A percentile compares a stretch with the other conserved stretches of the same genome.
phyloP scores from a whole-genome alignment of 73 alveolate species.

The Effrenium voratum region DNA sequence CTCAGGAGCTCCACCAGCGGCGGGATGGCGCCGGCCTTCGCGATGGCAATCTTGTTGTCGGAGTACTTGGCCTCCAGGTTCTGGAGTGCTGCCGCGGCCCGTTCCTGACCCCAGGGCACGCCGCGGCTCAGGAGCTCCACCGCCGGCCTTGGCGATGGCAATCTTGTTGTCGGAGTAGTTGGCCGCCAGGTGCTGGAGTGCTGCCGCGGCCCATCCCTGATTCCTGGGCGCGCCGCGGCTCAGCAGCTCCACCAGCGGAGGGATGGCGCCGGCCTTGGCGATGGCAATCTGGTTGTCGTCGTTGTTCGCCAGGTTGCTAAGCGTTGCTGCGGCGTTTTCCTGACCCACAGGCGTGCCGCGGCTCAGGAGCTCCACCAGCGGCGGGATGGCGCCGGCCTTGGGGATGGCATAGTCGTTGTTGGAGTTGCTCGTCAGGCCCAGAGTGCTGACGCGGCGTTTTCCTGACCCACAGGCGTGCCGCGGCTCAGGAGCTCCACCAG shows the following conservation, averaged over 20 bases:
- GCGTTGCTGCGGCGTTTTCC: neutral
- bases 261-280: neutral
- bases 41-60: neutral
- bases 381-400: neutral
- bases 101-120: neutral
- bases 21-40: neutral
- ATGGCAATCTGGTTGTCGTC: neutral
- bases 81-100: neutral
- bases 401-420: neutral
- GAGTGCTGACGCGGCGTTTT: neutral
- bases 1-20: neutral
- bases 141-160: neutral
- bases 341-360: neutral
- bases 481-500: neutral
- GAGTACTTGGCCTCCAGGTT: neutral
- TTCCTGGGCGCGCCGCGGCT: neutral
- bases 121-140: neutral
- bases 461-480: neutral
- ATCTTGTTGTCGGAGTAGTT: neutral
- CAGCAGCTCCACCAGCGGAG: neutral
- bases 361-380: neutral
- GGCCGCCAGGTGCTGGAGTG: neutral
- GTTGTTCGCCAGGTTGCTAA: neutral
- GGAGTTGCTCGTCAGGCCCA: neutral
- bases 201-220: neutral